phyloP scores from a whole-genome alignment of 1,284 basidiomycete genomes.

The Marasmius oreades region DNA sequence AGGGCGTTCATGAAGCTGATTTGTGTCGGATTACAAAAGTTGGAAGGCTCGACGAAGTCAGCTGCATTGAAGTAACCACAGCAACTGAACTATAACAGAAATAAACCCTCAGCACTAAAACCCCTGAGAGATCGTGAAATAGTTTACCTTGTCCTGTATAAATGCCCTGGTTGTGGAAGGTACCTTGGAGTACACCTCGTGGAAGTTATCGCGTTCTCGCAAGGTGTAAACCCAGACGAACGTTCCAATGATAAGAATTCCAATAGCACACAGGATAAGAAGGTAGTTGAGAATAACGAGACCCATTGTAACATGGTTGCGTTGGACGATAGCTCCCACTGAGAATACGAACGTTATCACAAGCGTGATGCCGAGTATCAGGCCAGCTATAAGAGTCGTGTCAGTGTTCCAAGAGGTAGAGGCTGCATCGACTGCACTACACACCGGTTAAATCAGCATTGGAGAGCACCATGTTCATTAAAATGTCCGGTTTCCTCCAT shows the following conservation, averaged over 20 bases:
- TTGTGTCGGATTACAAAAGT: constrained; percentile 53
- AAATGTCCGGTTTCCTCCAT: constrained; percentile 60
- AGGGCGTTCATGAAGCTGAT: constrained; percentile 44
- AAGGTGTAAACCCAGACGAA: constrained; percentile 80
- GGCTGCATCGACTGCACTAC: constrained; percentile 20
- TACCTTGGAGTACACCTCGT: constrained; percentile 48
- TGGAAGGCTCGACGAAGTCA: constrained; percentile 53
- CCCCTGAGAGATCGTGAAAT: background rate
- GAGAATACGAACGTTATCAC: constrained; percentile 69
- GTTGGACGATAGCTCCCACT: constrained; percentile 64
- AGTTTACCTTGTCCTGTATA: constrained; percentile 70
- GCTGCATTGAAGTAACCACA: constrained; percentile 78
- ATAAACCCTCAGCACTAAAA: background rate
- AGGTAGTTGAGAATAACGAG: constrained; percentile 73
- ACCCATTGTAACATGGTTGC: constrained; percentile 62
- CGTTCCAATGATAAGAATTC: constrained; percentile 60
- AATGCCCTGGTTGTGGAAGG: constrained; percentile 44
- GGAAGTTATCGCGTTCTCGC: constrained; percentile 63
- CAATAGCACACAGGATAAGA: constrained; percentile 58
- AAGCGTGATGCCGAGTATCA: constrained; percentile 64
- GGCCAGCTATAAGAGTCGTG: constrained; percentile 48
- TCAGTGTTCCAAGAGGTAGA: background rate
- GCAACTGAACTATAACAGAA: constrained; percentile 55
- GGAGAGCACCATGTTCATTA: constrained; percentile 69
- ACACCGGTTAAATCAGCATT: constrained; percentile 57